Evolutionary conservation across 208 protist species (phyloP).

Genomic region (Leishmania tropica): DNA sequence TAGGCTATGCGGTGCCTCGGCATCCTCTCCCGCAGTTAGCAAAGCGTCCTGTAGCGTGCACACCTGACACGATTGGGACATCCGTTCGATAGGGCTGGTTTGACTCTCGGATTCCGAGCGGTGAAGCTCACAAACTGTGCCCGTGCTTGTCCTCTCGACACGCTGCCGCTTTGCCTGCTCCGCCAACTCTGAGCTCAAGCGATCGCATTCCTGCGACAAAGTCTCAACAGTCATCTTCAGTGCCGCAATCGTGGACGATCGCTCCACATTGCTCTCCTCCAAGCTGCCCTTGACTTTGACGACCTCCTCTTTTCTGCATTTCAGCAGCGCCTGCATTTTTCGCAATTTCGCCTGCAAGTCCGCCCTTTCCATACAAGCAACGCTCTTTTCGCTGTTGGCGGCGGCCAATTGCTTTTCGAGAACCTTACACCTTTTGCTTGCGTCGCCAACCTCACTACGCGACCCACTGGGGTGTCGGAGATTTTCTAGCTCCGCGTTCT

Average conservation of each 20-base stretch:
- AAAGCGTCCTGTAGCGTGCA: not conserved
- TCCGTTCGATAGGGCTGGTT: slow-evolving; percentile 18
- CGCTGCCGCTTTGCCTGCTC: not conserved
- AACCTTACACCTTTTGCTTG: slow-evolving; percentile 49
- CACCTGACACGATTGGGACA: slow-evolving; percentile 22
- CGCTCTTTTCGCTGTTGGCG: slow-evolving; percentile 69
- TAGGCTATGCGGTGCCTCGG: slow-evolving; percentile 10
- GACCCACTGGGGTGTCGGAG: slow-evolving; percentile 23
- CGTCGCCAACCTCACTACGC: slow-evolving; percentile 41
- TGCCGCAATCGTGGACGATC: slow-evolving; percentile 14
- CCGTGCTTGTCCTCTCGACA: not conserved
- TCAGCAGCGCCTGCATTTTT: slow-evolving; percentile 55
- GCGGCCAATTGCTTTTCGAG: slow-evolving; percentile 77
- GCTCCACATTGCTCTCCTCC: slow-evolving; percentile 13
- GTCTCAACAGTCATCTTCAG: slow-evolving; percentile 25
- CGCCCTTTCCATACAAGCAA: slow-evolving; percentile 55
- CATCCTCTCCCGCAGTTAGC: not conserved
- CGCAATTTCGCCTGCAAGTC: slow-evolving; percentile 53
- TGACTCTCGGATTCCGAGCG: slow-evolving; percentile 1
- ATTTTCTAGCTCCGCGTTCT: slow-evolving; percentile 45
- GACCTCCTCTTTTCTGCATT: slow-evolving; percentile 41
- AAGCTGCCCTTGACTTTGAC: slow-evolving; percentile 33
- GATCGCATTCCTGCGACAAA: slow-evolving; percentile 24
- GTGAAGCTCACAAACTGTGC: not conserved
- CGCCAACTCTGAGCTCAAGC: not conserved